These are phyloP conservation scores for Monilinia polystroma DNA, from an alignment of 2,329 filamentous ascomycete species.

Conservation along the genomic window DNA sequence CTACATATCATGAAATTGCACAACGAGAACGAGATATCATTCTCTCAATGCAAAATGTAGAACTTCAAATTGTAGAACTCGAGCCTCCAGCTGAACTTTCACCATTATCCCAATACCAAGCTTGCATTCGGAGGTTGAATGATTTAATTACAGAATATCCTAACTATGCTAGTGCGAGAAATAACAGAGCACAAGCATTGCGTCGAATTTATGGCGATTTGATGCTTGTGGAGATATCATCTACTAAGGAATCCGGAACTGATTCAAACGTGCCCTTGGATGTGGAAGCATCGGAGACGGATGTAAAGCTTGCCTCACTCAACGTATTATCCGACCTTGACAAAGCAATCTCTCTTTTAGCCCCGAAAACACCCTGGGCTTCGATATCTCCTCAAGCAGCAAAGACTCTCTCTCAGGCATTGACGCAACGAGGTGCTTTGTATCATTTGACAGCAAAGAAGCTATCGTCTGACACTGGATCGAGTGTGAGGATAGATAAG, in stretches of 20 bases:
- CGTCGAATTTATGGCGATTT: conserved; percentile 61
- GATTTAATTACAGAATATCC: conserved; percentile 58
- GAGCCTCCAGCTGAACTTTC: conserved; percentile 29
- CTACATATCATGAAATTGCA: conserved; percentile 52
- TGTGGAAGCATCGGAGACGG: conserved; percentile 46
- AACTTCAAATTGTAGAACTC: conserved; percentile 47
- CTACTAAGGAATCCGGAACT: not conserved
- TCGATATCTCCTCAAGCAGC: conserved; percentile 63
- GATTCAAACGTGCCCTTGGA: conserved; percentile 27
- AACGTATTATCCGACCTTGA: conserved; percentile 55
- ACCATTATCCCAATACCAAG: conserved; percentile 48
- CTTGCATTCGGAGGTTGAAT: conserved; percentile 51
- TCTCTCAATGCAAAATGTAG: conserved; percentile 53
- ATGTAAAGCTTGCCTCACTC: conserved; percentile 44
- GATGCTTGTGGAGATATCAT: conserved; percentile 9
- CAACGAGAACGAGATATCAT: conserved; percentile 55
- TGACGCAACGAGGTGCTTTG: conserved; percentile 69
- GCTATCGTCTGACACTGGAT: conserved; percentile 23
- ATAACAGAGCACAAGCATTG: conserved; percentile 70
- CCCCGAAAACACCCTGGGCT: conserved; percentile 50
- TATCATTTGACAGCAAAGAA: conserved; percentile 57
- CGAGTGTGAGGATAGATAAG: conserved; percentile 29
- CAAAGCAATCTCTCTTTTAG: conserved; percentile 57
- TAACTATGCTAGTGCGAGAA: conserved; percentile 68
- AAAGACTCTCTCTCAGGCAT: conserved; percentile 65